Evolutionary conservation across 768 basidiomycete species (phyloP), one percentile per base, ranked within the genome.

Genomic region (Rhodotorula babjevae): DNA sequence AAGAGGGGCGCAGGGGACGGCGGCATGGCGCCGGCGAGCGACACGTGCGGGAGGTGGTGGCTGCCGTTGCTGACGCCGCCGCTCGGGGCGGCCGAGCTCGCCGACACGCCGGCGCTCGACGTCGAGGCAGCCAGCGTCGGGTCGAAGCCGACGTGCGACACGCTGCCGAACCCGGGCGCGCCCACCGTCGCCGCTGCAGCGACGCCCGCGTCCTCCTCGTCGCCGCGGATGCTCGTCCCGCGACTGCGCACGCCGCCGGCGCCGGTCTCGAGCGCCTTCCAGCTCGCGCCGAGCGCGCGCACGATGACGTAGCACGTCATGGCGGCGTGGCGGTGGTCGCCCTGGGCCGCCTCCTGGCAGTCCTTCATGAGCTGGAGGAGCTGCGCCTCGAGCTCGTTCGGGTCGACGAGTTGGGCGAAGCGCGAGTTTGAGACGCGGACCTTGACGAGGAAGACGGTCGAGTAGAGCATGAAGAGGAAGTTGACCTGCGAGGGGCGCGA

Each of bases 391-490:
- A 73, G 72, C 47, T 73, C 67, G 33, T 63, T 61, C 21, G 55
- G 49, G 53, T 61, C 57, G 64, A 73, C 72, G 25, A 73, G 58
- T 14, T 66, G 42, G 19, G 72, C 40, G 61, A 73, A 73, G 33
- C 68, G 72, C 18, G 72, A 65, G 72, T 73, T 73, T 23, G 68
- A 69, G 29, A 67, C 72, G 27, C 67, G 60, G 47, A 73, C 64
- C n/a, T 73, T 73, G 68, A 73, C 57, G 64, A 73, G 68, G 68
- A 73, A 73, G 46, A 73, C 72, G 59, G 64, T 60, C 33, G 72
- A 64, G 68, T 73, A 73, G 42, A 73, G 68, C 59, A 73, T 61
- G 52, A 69, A 61, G 55, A 73, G 72, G 72, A 73, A 73, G 36
- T 73, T 73, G 64, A 73, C 68, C 68, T 69, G 60, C 12, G 25